A percentile compares a stretch with the other conserved stretches of the same genome.
Conservation (phyloP, 2,329 filamentous ascomycete species). For the Colletotrichum phormii region DNA sequence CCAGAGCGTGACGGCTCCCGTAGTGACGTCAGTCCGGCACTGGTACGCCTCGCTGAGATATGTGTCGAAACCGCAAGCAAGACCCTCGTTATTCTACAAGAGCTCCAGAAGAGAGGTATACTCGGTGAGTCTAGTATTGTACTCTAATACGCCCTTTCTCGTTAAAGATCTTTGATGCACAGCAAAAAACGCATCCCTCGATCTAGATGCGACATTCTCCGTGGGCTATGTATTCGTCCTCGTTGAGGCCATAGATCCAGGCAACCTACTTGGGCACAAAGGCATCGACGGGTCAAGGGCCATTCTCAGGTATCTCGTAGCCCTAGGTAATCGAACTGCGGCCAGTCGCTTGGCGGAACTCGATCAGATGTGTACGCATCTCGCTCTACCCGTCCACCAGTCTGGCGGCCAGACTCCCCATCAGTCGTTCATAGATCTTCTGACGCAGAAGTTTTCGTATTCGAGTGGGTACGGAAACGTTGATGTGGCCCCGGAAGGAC, state of each 20-base stretch:
- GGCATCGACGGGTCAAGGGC: slow-evolving; percentile 20
- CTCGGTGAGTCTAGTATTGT: neutral
- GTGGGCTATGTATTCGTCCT: slow-evolving; percentile 32
- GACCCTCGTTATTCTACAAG: slow-evolving; percentile 23
- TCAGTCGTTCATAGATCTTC: neutral
- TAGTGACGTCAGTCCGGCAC: slow-evolving; percentile 12
- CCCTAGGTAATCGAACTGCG: slow-evolving; percentile 26
- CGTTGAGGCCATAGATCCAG: slow-evolving; percentile 26
- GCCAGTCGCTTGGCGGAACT: slow-evolving; percentile 20
- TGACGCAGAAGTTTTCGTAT: neutral
- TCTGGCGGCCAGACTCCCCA: neutral
- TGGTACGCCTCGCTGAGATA: slow-evolving; percentile 21
- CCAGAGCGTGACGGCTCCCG: neutral
- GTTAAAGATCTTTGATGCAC: neutral
- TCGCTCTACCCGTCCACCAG: slow-evolving; percentile 1
- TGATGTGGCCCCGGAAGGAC: neutral
- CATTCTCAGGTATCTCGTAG: slow-evolving; percentile 19
- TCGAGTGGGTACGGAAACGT: neutral
- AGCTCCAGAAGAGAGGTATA: slow-evolving; percentile 17
- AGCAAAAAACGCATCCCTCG: slow-evolving; percentile 30
- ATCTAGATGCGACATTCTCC: slow-evolving; percentile 28
- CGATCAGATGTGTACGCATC: slow-evolving; percentile 32
- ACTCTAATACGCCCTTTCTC: no score
- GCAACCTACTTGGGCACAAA: slow-evolving; percentile 10
- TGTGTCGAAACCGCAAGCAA: slow-evolving; percentile 31